Base-by-base conservation (phyloP, 1,284 basidiomycete species). In the Cutaneotrichosporon cyanovorans region DNA sequence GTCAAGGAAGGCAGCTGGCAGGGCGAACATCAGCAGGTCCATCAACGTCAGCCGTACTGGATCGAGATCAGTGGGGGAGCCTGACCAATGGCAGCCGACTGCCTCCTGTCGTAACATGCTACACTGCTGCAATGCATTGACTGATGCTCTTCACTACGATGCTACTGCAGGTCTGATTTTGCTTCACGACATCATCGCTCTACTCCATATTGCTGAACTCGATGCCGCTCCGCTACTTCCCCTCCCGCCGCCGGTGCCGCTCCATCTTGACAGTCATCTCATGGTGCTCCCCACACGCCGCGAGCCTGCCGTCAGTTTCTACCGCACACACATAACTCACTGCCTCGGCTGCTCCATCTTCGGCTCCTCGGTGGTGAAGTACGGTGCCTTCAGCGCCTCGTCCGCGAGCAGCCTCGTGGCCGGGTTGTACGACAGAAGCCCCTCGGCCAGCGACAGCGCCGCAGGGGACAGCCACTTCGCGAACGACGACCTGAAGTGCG, bases 361-460 rank as follows among this genome's bases (percentile, higher is more conserved):
- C 1, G 93, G 93, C 32, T 78, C 74, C 68, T 95, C 90, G 34
- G 78, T 72, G 35, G 73, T 78, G 69, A 98, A 98, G 74, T 96
- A 99, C 1, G 81, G 74, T 39, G 83, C 76, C 36, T 81, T 74
- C 51, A 98, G 77, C 5, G 93, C 93, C 58, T 88, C 81, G 25
- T 74, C 65, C 0, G 95, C 92, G 2, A 81, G 82, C 23, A 83
- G 77, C n/a, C 93, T 79, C 53, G 79, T 77, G 4, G 71, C 63
- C 1, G 95, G 92, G 68, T 98, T 82, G 63, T 85, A 93, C n/a
- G 78, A 74, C 30, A 98, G 74, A 25, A 98, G 73, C 19, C 76
- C 77, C 56, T 90, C 82, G 1, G 88, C 92, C 5, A 98, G 75
- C 61, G 91, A 85, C 30, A 95, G 75, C 6, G 81, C 91, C 6